Conservation (phyloP, 495 filamentous ascomycete genomes). For the Bacidia gigantensis region DNA sequence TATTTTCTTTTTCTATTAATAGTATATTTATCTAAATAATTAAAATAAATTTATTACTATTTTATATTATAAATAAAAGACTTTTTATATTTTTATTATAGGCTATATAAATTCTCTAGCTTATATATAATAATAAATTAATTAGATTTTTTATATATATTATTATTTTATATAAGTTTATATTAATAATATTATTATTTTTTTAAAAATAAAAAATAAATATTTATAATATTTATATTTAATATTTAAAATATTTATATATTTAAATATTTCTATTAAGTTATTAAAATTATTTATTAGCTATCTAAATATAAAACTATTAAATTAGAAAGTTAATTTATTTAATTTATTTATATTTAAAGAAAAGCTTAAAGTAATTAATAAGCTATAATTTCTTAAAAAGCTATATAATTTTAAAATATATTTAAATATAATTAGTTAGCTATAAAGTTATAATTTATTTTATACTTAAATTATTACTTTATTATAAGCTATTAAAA, state of each 20-base stretch:
- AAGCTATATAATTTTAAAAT: too few species aligned
- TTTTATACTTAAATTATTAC: too few species aligned
- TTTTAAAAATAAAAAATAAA: neutral
- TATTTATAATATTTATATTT: neutral
- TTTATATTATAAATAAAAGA: constrained; percentile 2
- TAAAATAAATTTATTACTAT: neutral
- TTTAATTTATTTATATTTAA: neutral
- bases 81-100: neutral
- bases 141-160: neutral
- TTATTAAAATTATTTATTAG: constrained; percentile 2
- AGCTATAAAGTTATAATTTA: too few species aligned
- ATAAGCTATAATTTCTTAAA: too few species aligned
- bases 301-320: neutral
- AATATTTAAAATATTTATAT: constrained; percentile 1
- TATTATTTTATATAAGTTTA: neutral
- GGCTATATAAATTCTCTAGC: neutral
- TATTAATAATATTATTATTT: neutral
- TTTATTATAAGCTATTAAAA: too few species aligned
- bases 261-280: constrained; percentile 5
- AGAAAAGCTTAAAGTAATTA: too few species aligned
- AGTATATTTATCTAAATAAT: constrained; percentile 1
- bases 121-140: constrained; percentile 1
- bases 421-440: too few species aligned
- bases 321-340: neutral
- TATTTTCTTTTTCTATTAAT: neutral